Evolutionary conservation across 768 basidiomycete species (phyloP).

Genomic region (Cyathus striatus): DNA sequence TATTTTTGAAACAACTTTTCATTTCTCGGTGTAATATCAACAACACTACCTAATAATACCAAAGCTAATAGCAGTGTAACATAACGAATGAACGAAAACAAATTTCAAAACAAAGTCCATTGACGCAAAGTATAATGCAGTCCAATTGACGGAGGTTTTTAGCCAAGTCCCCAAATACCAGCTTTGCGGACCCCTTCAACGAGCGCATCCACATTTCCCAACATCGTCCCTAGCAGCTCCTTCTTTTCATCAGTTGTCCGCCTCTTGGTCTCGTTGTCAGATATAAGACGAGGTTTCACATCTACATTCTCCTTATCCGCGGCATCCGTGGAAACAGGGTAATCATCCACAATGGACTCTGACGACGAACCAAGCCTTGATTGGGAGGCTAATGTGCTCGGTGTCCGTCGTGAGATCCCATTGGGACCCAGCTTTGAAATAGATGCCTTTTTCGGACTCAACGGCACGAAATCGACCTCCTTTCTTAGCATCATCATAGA

Average conservation of each 20-base stretch:
- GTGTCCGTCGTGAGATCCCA: constrained; percentile 6
- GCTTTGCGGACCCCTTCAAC: constrained; percentile 85
- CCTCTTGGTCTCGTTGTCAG: constrained; percentile 18
- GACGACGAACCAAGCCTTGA: constrained; percentile 11
- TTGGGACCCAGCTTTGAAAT: constrained; percentile 6
- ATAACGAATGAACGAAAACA: too few species aligned
- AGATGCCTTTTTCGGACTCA: constrained; percentile 57
- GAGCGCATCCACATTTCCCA: constrained; percentile 89
- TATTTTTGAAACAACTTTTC: too few species aligned
- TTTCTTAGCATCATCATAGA: constrained; percentile 61
- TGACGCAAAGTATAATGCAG: too few species aligned
- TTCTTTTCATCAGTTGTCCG: constrained; percentile 82
- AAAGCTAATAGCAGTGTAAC: too few species aligned
- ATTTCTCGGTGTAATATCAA: too few species aligned
- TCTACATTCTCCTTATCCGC: constrained; percentile 8
- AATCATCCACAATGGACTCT: constrained; percentile 3
- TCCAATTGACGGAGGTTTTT: too few species aligned
- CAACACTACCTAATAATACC: too few species aligned
- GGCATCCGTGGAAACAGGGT: constrained; percentile 2
- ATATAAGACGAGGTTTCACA: constrained; percentile 2
- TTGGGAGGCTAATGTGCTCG: constrained; percentile 9
- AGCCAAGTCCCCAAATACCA: constrained; percentile 78
- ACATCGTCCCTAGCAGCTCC: constrained; percentile 69
- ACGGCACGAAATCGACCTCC: constrained; percentile 70
- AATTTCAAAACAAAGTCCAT: too few species aligned